Conservation (phyloP, 176 grass and related monocot genomes). For the Calamus simplicifolius region DNA sequence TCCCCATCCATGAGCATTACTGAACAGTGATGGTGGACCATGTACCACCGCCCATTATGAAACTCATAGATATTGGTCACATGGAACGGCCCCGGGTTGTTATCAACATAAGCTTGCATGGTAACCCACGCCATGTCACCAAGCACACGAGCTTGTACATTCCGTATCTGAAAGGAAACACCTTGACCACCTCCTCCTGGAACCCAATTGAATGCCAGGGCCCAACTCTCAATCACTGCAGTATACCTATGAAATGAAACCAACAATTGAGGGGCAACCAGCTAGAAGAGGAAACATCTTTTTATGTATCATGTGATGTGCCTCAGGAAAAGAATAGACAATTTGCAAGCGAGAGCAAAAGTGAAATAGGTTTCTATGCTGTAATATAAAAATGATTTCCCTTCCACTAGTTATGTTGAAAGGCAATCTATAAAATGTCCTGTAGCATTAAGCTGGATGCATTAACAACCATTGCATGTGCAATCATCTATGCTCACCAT, state of each 20-base stretch:
- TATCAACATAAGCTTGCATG: constrained; percentile 58
- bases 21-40: constrained; percentile 89
- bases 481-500: no score
- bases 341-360: no score
- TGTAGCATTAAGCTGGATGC: no score
- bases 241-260: constrained; percentile 42
- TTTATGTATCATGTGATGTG: no score
- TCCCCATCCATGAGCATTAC: constrained; percentile 33
- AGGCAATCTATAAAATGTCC: no score
- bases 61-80: constrained; percentile 81
- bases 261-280: no score
- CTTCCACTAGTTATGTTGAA: no score
- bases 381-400: no score
- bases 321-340: no score
- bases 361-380: no score
- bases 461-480: no score
- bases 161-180: constrained; percentile 50
- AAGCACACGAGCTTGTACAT: constrained; percentile 64
- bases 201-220: constrained; percentile 80
- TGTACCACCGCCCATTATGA: constrained; percentile 57
- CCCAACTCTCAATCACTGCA: constrained; percentile 70
- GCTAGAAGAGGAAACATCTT: no score
- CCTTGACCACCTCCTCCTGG: constrained; percentile 78
- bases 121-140: constrained; percentile 73
- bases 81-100: constrained; percentile 42